Evolutionary conservation across 352 stramenopile species (phyloP), one percentile per base, ranked within the genome.

Genomic region (Phytophthora tentaculata): DNA sequence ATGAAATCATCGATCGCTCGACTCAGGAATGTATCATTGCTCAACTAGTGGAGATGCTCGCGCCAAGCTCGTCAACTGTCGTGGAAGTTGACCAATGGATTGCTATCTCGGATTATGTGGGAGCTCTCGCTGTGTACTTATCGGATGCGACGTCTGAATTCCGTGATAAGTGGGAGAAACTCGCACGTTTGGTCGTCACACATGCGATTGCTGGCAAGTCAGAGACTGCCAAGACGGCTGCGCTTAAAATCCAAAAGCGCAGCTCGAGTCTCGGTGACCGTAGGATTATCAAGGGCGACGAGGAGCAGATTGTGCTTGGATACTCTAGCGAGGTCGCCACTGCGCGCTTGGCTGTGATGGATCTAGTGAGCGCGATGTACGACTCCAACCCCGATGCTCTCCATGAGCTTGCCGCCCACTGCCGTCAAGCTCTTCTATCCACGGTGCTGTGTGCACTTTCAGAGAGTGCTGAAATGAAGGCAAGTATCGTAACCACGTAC

Each of bases 341-440:
- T 19, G 71, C 74, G 29, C 81, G 88, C 16, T 57, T 80, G 32
- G 72, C 70, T 10, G 55, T 92, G 39, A 75, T 91, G 29, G 51
- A 76, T 29, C 71, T 95, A 0, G 53, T 92, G 3, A 66, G 66
- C 19, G 71, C 65, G 3, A 78, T 93, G 55, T 62, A 77, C 14
- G 44, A 59, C 3, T 69, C 68, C 3, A 80, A 87, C 8, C 77
- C 74, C 14, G 71, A 84, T n/a, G 51, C 62, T 28, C 64, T 91
- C 0, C 69, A 80, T 5, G 81, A 91, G 23, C 76, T 94, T 37
- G 76, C 81, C 28, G 50, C 59, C 1, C 71, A 81, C 12, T 82
- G 90, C 47, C 81, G 86, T n/a, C 86, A 96, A 59, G 81, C 81
- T 14, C 44, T 96, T 35, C 56, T 93, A 1, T 84, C 76, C 1